Evolutionary conservation across 208 protist genomes (phyloP).

Genomic region (Crithidia mellificae): DNA sequence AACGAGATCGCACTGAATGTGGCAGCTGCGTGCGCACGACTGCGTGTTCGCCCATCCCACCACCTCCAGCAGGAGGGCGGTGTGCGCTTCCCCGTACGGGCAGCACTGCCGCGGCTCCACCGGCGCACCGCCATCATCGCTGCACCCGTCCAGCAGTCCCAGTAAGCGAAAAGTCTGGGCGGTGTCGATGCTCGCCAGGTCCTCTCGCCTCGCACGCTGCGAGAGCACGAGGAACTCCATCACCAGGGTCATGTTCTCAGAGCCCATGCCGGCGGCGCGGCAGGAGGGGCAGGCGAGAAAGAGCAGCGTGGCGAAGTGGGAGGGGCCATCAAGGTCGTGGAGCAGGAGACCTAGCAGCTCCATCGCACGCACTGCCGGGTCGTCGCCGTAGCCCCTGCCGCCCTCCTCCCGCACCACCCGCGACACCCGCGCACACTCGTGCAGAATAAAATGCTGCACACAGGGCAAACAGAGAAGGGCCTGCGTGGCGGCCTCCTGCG

Average conservation of each 20-base stretch:
- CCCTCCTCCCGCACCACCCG: slow-evolving; percentile 26
- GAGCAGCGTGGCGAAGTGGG: slow-evolving; percentile 22
- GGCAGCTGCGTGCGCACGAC: neutral
- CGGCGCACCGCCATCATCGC: neutral
- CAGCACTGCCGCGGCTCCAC: slow-evolving; percentile 18
- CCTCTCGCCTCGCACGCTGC: slow-evolving; percentile 15
- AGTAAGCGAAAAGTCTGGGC: slow-evolving; percentile 6
- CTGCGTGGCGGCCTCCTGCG: neutral
- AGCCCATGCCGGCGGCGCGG: slow-evolving; percentile 22
- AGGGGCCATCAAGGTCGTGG: slow-evolving; percentile 9
- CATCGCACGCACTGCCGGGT: slow-evolving; percentile 12
- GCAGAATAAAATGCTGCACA: slow-evolving; percentile 38
- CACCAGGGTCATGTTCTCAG: neutral
- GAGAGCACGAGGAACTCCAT: slow-evolving; percentile 28
- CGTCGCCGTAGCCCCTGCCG: slow-evolving; percentile 16
- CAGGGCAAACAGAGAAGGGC: slow-evolving; percentile 29
- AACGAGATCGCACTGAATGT: slow-evolving; percentile 7
- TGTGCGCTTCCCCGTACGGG: slow-evolving; percentile 29
- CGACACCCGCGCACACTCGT: slow-evolving; percentile 38
- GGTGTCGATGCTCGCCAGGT: slow-evolving; percentile 5
- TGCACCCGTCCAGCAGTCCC: slow-evolving; percentile 16
- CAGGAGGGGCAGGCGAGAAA: slow-evolving; percentile 41
- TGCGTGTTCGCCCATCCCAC: neutral
- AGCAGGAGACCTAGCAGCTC: slow-evolving; percentile 30
- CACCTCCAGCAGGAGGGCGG: slow-evolving; percentile 15